Base-by-base conservation (phyloP, 768 basidiomycete species). In the Hericium erinaceus region DNA sequence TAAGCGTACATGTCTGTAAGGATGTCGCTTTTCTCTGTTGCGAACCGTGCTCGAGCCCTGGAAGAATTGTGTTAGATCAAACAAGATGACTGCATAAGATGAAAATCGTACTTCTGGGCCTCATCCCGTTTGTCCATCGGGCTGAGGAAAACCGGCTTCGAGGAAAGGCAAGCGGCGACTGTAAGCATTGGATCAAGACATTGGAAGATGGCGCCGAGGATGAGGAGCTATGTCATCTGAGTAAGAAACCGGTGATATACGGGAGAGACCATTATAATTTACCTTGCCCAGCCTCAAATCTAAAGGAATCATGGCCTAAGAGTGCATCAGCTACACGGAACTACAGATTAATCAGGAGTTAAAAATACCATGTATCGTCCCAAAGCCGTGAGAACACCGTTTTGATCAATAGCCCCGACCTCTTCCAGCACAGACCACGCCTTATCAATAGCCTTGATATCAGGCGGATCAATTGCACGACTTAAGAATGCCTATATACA, bases 261-360 rank as follows among this genome's bases (percentile, higher is more conserved):
- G 26, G 26, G 6, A 33, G 8, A 9, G 10, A 5, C 1, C 26
- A 12, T 24, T 33, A 6, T 37, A 33, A 39, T 18, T 41, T 46
- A 88, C 89, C 77, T 97, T 98, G 8, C 83, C 91, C 26, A 98
- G 77, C 41, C 92, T 79, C 10, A 95, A 73, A 70, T 98, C 95
- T 13, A 95, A 74, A 1, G 94, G 94, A n/a, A 97, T 77, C 71
- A 85, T 79, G 2, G 89, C 79, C 89, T 93, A 64, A 12, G 20
- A 16, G 37, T 20, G 22, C 58, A 24, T 22, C 55, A 48, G n/a
- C 6, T 10, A 15, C 55, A 26, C 58, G 50, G 8, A 28, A n/a
- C n/a, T n/a, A n/a, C n/a, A n/a, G n/a, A n/a, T n/a, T n/a, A n/a
- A n/a, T n/a, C n/a, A n/a, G n/a, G n/a, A n/a, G n/a, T n/a, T n/a